Conservation (phyloP, 1,284 basidiomycete species). For the Schizopora paradoxa region DNA sequence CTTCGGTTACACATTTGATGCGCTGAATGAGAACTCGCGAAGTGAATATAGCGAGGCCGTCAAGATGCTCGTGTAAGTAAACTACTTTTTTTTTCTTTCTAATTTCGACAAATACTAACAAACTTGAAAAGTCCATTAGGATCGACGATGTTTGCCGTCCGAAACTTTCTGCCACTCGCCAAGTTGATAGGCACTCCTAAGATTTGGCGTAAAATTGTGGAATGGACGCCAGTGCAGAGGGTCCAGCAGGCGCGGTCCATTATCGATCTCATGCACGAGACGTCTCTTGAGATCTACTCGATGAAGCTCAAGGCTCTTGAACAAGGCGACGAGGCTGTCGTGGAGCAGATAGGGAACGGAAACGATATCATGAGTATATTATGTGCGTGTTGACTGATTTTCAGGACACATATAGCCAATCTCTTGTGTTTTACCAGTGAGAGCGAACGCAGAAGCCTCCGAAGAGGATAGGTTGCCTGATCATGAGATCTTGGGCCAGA, state of each 20-base stretch:
- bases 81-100: background rate
- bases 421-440: constrained; percentile 21
- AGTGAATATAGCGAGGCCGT: constrained; percentile 26
- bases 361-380: constrained; percentile 27
- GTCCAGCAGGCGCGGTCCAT: background rate
- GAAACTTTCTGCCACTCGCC: background rate
- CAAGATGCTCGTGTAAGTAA: constrained; percentile 27
- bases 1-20: constrained; percentile 32
- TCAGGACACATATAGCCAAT: constrained; percentile 9
- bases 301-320: constrained; percentile 17
- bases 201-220: background rate
- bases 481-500: constrained; percentile 25
- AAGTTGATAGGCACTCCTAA: background rate
- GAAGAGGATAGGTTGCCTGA: constrained; percentile 21
- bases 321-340: constrained; percentile 17
- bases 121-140: background rate
- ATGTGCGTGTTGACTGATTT: constrained; percentile 13
- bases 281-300: constrained; percentile 13
- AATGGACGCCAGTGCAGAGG: background rate
- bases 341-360: constrained; percentile 21
- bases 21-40: constrained; percentile 21
- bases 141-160: background rate
- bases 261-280: constrained; percentile 14
- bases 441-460: constrained; percentile 24
- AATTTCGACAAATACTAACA: background rate